Percentiles rank a stretch among this genome's conserved stretches.
phyloP scores from a whole-genome alignment of 352 stramenopile genomes.

The Phytophthora meadii region DNA sequence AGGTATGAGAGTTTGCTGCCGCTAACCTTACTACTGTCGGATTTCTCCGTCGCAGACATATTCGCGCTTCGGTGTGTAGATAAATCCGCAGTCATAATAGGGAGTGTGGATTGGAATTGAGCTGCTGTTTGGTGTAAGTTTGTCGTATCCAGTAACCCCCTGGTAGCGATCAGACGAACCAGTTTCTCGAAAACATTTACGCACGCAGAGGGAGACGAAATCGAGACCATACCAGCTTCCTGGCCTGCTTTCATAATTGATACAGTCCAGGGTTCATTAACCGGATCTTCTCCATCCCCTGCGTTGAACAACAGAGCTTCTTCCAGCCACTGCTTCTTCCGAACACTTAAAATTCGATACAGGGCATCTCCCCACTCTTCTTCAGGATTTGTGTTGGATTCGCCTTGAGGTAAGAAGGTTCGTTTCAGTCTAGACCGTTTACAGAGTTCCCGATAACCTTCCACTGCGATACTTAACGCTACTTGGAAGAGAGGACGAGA shows the following conservation, averaged over 20 bases:
- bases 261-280: constrained; percentile 37
- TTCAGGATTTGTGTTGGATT: constrained; percentile 19
- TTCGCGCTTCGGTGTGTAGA: constrained; percentile 5
- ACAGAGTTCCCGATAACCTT: constrained; percentile 57
- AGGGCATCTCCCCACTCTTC: constrained; percentile 56
- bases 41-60: constrained; percentile 17
- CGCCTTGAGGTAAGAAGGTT: constrained; percentile 7
- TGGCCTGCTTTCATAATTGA: constrained; percentile 30
- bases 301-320: constrained; percentile 26
- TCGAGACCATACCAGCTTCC: constrained; percentile 35
- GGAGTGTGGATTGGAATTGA: constrained; percentile 30
- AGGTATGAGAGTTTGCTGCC: constrained; percentile 23
- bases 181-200: constrained; percentile 60
- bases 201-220: constrained; percentile 41
- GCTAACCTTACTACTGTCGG: constrained; percentile 22
- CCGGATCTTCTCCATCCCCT: constrained; percentile 9
- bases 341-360: constrained; percentile 38
- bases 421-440: constrained; percentile 12
- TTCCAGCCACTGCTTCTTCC: constrained; percentile 46
- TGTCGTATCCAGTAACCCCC: constrained; percentile 31
- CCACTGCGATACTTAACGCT: constrained; percentile 45
- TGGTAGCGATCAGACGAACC: constrained; percentile 56
- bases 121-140: constrained; percentile 13
- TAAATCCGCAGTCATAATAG: constrained; percentile 24
- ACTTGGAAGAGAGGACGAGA: constrained; percentile 31